Percentiles rank a stretch among this genome's conserved stretches.
These are phyloP conservation scores for Colletotrichum nymphaeae DNA, from an alignment of 2,329 filamentous ascomycete species.

Conservation along the genomic window DNA sequence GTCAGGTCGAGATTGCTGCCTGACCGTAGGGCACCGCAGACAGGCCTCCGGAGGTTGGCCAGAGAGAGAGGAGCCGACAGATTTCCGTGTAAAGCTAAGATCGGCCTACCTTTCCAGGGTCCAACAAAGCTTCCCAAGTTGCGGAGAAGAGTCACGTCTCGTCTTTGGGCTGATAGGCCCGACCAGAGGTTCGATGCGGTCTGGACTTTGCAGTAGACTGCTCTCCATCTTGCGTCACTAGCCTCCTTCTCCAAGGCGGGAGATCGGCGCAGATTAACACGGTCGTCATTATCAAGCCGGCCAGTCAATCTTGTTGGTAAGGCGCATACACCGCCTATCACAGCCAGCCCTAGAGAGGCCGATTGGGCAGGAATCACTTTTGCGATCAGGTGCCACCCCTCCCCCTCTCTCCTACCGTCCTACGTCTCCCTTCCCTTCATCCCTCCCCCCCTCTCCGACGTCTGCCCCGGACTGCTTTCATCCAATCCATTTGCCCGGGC, in stretches of 20 bases:
- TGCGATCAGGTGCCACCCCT: slow-evolving; percentile 10
- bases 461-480: slow-evolving; percentile 10
- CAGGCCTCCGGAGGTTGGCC: background rate
- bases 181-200: background rate
- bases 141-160: background rate
- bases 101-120: background rate
- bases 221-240: slow-evolving; percentile 27
- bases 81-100: background rate
- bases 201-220: slow-evolving; percentile 9
- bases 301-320: background rate
- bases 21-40: background rate
- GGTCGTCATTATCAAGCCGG: background rate
- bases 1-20: slow-evolving; percentile 1
- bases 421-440: background rate
- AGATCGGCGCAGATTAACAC: slow-evolving; percentile 32
- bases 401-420: no score
- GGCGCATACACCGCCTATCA: slow-evolving; percentile 8
- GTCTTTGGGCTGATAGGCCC: background rate
- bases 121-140: background rate
- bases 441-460: background rate
- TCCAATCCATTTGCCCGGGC: background rate
- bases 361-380: slow-evolving; percentile 29
- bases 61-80: background rate
- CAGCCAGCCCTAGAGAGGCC: slow-evolving; percentile 1
- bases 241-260: slow-evolving; percentile 21